Percentiles rank a stretch among this genome's conserved stretches.
phyloP scores from a whole-genome alignment of 768 basidiomycete genomes.

The Jaapia argillacea region DNA sequence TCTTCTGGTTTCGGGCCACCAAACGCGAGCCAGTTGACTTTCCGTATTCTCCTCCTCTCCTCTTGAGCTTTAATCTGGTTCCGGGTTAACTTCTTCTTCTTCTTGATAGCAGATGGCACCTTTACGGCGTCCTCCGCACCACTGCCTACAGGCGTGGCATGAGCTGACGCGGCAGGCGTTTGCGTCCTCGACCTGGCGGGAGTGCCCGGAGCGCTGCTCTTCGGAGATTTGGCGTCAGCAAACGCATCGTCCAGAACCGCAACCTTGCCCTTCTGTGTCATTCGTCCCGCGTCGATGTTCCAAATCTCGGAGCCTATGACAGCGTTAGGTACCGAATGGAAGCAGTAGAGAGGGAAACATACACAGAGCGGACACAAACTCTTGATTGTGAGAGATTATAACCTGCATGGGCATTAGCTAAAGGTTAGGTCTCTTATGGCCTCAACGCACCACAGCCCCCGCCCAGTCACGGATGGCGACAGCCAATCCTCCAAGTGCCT shows the following conservation, averaged over 20 bases:
- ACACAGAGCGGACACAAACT: slow-evolving; percentile 81
- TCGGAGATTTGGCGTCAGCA: slow-evolving; percentile 56
- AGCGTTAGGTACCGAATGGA: slow-evolving; percentile 11
- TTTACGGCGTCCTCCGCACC: slow-evolving; percentile 39
- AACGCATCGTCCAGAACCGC: slow-evolving; percentile 81
- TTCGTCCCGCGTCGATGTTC: slow-evolving; percentile 79
- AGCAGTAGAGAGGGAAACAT: slow-evolving; percentile 27
- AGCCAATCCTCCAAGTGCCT: slow-evolving; percentile 89
- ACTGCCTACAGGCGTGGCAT: slow-evolving; percentile 69
- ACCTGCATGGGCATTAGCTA: too few relatives aligned
- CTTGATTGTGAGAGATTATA: slow-evolving; percentile 94
- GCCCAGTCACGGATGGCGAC: slow-evolving; percentile 94
- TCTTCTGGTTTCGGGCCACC: slow-evolving; percentile 82
- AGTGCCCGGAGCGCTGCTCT: slow-evolving; percentile 63
- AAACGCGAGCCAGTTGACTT: slow-evolving; percentile 72
- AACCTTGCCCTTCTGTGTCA: slow-evolving; percentile 84
- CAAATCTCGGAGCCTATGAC: slow-evolving; percentile 83
- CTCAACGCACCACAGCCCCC: slow-evolving; percentile 65
- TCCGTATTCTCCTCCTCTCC: slow-evolving; percentile 72
- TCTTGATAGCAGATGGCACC: slow-evolving; percentile 37
- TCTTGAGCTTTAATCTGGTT: slow-evolving; percentile 86
- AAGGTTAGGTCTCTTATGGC: too few relatives aligned
- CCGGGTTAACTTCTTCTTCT: slow-evolving; percentile 88
- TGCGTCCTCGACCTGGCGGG: slow-evolving; percentile 60
- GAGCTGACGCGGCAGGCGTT: slow-evolving; percentile 59